These are phyloP conservation scores for Tulasnella sp. DNA, from an alignment of 768 basidiomycete genomes.

Conservation along the genomic window DNA sequence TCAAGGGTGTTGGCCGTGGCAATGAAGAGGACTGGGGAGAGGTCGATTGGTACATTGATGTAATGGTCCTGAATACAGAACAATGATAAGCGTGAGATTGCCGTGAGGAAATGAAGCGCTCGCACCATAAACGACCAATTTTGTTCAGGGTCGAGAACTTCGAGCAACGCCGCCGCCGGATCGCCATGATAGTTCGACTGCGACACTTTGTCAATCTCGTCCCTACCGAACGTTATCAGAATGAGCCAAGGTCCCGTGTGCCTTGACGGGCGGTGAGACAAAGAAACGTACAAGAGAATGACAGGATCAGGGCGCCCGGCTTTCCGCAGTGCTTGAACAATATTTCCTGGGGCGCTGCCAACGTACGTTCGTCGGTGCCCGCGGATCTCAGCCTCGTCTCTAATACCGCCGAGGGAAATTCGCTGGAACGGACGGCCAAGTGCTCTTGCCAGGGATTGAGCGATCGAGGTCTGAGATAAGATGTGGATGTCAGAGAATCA, in stretches of 20 bases:
- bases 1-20: conserved; percentile 90
- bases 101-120: not conserved
- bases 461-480: conserved; percentile 89
- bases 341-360: conserved; percentile 78
- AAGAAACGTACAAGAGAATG: conserved; percentile 52
- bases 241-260: not conserved
- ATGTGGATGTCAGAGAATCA: conserved; percentile 41
- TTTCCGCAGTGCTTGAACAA: conserved; percentile 82
- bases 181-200: conserved; percentile 88
- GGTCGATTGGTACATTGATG: conserved; percentile 81
- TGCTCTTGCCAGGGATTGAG: conserved; percentile 80
- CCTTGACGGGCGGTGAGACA: conserved; percentile 2
- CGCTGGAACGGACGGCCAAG: conserved; percentile 84
- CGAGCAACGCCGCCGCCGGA: conserved; percentile 83
- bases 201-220: conserved; percentile 79
- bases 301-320: conserved; percentile 79
- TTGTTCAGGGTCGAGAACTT: conserved; percentile 93
- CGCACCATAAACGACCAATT: conserved; percentile 51
- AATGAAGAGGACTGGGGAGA: conserved; percentile 85
- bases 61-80: conserved; percentile 69
- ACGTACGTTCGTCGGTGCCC: conserved; percentile 81
- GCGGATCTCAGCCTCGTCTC: conserved; percentile 85
- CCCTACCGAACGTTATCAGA: conserved; percentile 38
- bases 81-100: not conserved
- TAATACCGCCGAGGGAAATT: conserved; percentile 85